Percentiles rank a stretch among this genome's conserved stretches.
phyloP scores from a whole-genome alignment of 73 alveolate genomes.

The Paramecium octaurelia region DNA sequence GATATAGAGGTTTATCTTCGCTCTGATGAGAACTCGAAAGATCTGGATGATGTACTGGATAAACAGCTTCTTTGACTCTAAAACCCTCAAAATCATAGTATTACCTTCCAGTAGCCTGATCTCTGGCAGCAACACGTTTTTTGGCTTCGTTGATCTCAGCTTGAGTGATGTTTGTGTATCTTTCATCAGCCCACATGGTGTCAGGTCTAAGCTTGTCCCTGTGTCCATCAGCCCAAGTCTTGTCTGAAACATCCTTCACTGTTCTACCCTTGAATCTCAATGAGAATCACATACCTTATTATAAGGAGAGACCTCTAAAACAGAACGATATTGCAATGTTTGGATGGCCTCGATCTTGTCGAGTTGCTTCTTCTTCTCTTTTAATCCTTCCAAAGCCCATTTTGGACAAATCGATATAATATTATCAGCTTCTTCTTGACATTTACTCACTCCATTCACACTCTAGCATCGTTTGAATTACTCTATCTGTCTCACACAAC shows the following conservation, averaged over 20 bases:
- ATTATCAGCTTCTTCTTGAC: slow-evolving; percentile 56
- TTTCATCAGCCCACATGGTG: slow-evolving; percentile 65
- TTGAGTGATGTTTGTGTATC: slow-evolving; percentile 53
- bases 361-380: slow-evolving; percentile 43
- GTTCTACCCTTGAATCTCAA: slow-evolving; percentile 42
- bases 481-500: slow-evolving; percentile 51
- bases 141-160: slow-evolving; percentile 58
- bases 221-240: slow-evolving; percentile 63
- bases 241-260: slow-evolving; percentile 46
- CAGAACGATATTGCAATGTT: background rate
- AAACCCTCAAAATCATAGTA: background rate
- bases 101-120: background rate
- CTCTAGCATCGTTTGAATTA: slow-evolving; percentile 45
- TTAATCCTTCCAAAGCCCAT: slow-evolving; percentile 64
- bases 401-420: slow-evolving; percentile 62
- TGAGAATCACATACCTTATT: background rate
- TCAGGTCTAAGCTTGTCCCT: slow-evolving; percentile 60
- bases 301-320: slow-evolving; percentile 26
- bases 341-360: slow-evolving; percentile 48
- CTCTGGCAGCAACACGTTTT: slow-evolving; percentile 58
- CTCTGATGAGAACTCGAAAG: background rate
- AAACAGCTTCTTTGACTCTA: background rate
- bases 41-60: slow-evolving; percentile 30
- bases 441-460: slow-evolving; percentile 54
- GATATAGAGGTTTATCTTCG: slow-evolving; percentile 22